phyloP scores from a whole-genome alignment of 495 filamentous ascomycete species.

The Neurospora discreta region DNA sequence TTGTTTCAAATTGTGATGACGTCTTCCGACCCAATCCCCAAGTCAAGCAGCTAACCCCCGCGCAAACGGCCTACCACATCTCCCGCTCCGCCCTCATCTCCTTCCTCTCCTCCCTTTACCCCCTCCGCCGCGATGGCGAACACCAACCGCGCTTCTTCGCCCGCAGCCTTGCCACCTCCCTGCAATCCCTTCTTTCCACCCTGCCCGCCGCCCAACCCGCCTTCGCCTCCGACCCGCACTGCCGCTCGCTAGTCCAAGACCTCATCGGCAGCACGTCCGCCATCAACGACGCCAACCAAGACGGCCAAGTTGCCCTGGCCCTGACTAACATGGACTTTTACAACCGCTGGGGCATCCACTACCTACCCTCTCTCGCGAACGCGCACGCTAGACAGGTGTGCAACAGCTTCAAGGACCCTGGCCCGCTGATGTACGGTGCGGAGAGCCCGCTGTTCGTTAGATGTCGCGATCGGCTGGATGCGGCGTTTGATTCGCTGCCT shows the following conservation, averaged over 20 bases:
- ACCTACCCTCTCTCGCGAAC: conserved; percentile 30
- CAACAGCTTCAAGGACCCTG: conserved; percentile 37
- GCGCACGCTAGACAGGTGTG: conserved; percentile 34
- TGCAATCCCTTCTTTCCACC: background rate
- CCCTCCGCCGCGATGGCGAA: conserved; percentile 14
- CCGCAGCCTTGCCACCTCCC: conserved; percentile 16
- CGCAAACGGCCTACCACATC: conserved; percentile 28
- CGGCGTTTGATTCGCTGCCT: conserved; percentile 27
- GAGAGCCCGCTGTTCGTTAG: conserved; percentile 24
- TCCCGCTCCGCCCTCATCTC: conserved; percentile 30
- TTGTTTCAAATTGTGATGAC: background rate
- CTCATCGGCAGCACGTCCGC: conserved; percentile 14
- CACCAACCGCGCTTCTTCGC: conserved; percentile 18
- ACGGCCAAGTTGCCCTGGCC: conserved; percentile 29
- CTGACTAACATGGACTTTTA: conserved; percentile 18
- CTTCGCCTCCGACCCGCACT: conserved; percentile 6
- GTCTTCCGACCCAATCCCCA: background rate
- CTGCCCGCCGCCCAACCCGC: conserved; percentile 7
- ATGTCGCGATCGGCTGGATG: conserved; percentile 28
- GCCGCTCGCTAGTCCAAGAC: conserved; percentile 27
- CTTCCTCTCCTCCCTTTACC: conserved; percentile 26
- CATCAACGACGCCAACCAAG: conserved; percentile 1
- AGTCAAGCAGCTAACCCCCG: conserved; percentile 6
- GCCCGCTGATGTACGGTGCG: conserved; percentile 29
- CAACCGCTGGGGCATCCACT: conserved; percentile 32